Percentiles rank a stretch among this genome's conserved stretches.
Conservation (phyloP, 805 yeast species). For the Metschnikowia noctiluminum region DNA sequence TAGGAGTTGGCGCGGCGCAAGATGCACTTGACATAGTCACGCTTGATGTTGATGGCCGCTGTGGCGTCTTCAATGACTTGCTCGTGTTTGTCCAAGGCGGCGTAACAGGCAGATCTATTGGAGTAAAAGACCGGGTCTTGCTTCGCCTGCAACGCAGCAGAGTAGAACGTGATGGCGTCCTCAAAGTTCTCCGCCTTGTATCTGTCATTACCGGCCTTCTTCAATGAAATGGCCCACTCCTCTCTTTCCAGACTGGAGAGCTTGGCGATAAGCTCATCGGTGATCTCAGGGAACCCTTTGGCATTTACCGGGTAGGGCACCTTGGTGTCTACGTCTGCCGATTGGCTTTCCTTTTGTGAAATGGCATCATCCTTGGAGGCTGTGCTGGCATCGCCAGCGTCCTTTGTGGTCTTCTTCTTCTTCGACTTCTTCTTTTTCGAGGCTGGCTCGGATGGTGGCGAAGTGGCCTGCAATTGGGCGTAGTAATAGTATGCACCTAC, state of each 20-base stretch:
- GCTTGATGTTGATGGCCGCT: conserved; percentile 78
- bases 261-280: conserved; percentile 41
- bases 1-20: conserved; percentile 91
- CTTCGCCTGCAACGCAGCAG: conserved; percentile 71
- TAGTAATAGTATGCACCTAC: conserved; percentile 56
- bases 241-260: conserved; percentile 54
- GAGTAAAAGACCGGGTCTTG: conserved; percentile 88
- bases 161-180: conserved; percentile 76
- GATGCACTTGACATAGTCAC: conserved; percentile 87
- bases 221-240: conserved; percentile 68
- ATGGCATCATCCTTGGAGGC: conserved; percentile 7
- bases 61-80: conserved; percentile 88
- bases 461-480: conserved; percentile 26
- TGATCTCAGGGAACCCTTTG: conserved; percentile 56
- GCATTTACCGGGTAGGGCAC: conserved; percentile 50
- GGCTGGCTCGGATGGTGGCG: conserved; percentile 16
- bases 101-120: conserved; percentile 94
- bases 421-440: conserved; percentile 36
- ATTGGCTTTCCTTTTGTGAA: neutral
- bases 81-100: conserved; percentile 73
- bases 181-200: conserved; percentile 69
- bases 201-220: conserved; percentile 82
- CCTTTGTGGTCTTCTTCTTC: conserved; percentile 45
- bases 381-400: conserved; percentile 11
- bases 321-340: conserved; percentile 16